phyloP scores from a whole-genome alignment of 2,329 filamentous ascomycete genomes.

The Aspergillus chevalieri region DNA sequence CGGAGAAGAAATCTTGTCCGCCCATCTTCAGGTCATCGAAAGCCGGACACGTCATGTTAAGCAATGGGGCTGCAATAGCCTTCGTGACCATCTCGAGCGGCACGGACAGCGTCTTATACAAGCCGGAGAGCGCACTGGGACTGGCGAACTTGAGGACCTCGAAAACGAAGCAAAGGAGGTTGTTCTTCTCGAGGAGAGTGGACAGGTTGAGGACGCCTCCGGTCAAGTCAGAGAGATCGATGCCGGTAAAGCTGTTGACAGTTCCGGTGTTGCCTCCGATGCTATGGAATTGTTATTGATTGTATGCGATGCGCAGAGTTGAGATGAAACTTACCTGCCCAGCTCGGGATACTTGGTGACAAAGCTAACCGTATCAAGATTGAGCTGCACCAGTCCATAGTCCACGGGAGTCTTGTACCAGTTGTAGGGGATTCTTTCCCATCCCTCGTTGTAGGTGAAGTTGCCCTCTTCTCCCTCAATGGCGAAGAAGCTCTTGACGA shows the following conservation, averaged over 20 bases:
- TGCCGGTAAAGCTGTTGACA: conserved; percentile 46
- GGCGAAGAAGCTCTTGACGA: conserved; percentile 44
- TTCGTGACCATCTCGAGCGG: conserved; percentile 25
- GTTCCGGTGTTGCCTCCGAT: conserved; percentile 50
- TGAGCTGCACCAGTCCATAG: conserved; percentile 43
- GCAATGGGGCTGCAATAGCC: conserved; percentile 21
- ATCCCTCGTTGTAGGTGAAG: conserved; percentile 42
- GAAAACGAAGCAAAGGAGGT: conserved; percentile 35
- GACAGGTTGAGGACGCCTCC: conserved; percentile 34
- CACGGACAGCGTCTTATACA: conserved; percentile 24
- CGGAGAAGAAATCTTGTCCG: conserved; percentile 26
- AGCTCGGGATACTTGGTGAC: conserved; percentile 39
- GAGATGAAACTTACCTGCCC: conserved; percentile 16
- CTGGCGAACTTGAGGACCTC: conserved; percentile 28
- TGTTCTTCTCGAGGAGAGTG: conserved; percentile 35
- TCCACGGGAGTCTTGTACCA: conserved; percentile 45
- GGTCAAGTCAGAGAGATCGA: conserved; percentile 40
- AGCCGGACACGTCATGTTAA: conserved; percentile 26
- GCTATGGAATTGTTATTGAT: conserved; percentile 11
- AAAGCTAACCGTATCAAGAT: conserved; percentile 35
- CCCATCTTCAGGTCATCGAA: conserved; percentile 26
- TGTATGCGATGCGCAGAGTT: not conserved
- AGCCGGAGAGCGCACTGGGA: conserved; percentile 24
- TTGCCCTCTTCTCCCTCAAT: conserved; percentile 39
- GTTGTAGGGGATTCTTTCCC: conserved; percentile 49